Evolutionary conservation across 1,284 basidiomycete species (phyloP), one percentile per base, ranked within the genome.

Genomic region (Heterobasidion occidentale): DNA sequence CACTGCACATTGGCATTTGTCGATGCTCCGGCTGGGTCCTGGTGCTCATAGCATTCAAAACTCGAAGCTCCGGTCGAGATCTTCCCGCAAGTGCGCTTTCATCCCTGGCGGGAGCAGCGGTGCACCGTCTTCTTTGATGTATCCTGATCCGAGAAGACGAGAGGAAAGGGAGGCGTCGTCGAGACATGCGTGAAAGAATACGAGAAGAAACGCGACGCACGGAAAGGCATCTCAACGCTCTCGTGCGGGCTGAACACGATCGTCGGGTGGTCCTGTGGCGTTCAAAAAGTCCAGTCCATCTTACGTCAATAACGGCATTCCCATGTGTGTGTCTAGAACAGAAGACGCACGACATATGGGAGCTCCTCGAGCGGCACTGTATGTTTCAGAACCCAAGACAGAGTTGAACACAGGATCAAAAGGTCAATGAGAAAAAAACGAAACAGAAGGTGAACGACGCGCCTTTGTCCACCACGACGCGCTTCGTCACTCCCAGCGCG

Each of bases 191-290:
- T 27, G 27, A 3, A 27, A 27, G 5, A 5, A 27, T 27, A 27
- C 27, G 27, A 27, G 27, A 27, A 27, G 27, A 27, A 27, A 27
- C 27, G n/a, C 27, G 14, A 78, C 90, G 64, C 61, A 92, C 93
- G 76, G 76, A 95, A 96, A 0, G 93, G 93, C 93, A 96, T 96
- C 71, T 97, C 92, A 9, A 97, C 92, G 51, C 88, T 90, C 70
- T 97, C 94, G 65, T 80, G 76, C 36, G 76, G 68, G 66, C 89
- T 90, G 75, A 97, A 97, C 14, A 65, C 73, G 64, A 98, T 95
- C 0, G 91, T 95, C 0, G 94, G 94, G 68, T 84, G 83, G 63
- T 93, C 87, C 90, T 92, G 59, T 2, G n/a, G 14, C n/a, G 33
- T 14, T 11, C 5, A 35, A 3, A 51, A 4, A 27, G 52, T 52